A percentile compares a stretch with the other conserved stretches of the same genome.
phyloP scores from a whole-genome alignment of 2,329 filamentous ascomycete genomes.

The Sporothrix brunneoviolacea region DNA sequence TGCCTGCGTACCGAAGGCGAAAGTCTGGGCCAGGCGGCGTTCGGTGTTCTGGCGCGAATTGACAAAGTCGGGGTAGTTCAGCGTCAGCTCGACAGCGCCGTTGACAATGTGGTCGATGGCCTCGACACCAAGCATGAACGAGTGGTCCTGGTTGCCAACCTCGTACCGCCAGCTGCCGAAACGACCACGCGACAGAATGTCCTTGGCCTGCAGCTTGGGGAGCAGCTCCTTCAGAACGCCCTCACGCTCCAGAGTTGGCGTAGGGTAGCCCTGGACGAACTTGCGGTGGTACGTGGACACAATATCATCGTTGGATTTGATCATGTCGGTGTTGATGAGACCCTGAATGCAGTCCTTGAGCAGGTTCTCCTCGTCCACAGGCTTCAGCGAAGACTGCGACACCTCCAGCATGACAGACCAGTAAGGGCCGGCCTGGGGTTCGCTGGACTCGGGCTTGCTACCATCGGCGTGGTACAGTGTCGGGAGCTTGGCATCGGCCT shows the following conservation, averaged over 20 bases:
- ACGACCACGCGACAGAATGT: constrained; percentile 90
- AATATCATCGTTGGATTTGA: constrained; percentile 84
- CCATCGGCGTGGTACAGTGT: constrained; percentile 83
- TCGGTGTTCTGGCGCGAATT: constrained; percentile 67
- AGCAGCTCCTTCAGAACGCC: constrained; percentile 88
- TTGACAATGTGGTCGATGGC: constrained; percentile 85
- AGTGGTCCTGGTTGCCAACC: constrained; percentile 91
- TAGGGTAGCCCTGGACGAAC: constrained; percentile 98
- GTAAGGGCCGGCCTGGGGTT: constrained; percentile 84
- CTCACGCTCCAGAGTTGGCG: constrained; percentile 89
- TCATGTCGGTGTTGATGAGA: constrained; percentile 96
- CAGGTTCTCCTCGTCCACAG: constrained; percentile 77
- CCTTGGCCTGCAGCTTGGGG: constrained; percentile 83
- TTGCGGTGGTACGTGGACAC: constrained; percentile 96
- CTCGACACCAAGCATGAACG: constrained; percentile 94
- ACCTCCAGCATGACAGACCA: constrained; percentile 99
- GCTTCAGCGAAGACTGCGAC: constrained; percentile 92
- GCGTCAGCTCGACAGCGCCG: constrained; percentile 81
- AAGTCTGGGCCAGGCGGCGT: constrained; percentile 50
- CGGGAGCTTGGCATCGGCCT: constrained; percentile 72
- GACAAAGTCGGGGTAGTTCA: constrained; percentile 97
- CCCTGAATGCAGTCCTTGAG: constrained; percentile 90
- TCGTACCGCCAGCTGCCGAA: constrained; percentile 99
- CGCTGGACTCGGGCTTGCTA: constrained; percentile 65
- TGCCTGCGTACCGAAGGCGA: constrained; percentile 31